Evolutionary conservation across 1,139 yeast species (phyloP).

Genomic region (Lodderomyces elongisporus): DNA sequence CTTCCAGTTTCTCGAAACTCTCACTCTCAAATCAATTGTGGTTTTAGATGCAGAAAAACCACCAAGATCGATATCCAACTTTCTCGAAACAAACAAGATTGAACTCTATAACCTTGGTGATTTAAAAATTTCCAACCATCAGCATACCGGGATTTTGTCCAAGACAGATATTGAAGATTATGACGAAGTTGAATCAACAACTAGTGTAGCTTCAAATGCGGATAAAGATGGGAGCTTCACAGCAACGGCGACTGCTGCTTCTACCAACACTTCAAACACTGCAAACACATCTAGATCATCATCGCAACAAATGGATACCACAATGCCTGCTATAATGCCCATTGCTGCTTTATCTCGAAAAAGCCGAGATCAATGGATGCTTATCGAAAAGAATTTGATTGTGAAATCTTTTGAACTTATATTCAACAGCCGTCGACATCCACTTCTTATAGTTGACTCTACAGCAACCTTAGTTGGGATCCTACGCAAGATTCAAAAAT

Average conservation of each 20-base stretch:
- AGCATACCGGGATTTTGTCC: slow-evolving; percentile 26
- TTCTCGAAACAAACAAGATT: slow-evolving; percentile 40
- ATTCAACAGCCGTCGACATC: slow-evolving; percentile 61
- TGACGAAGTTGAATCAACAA: slow-evolving; percentile 14
- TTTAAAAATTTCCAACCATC: slow-evolving; percentile 39
- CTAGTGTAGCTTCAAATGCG: too few species aligned
- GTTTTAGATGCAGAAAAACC: slow-evolving; percentile 72
- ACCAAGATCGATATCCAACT: slow-evolving; percentile 46
- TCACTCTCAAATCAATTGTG: slow-evolving; percentile 52
- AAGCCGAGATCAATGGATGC: slow-evolving; percentile 64
- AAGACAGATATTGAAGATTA: slow-evolving; percentile 11
- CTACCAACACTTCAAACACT: neutral
- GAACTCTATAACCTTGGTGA: slow-evolving; percentile 45
- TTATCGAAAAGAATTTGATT: slow-evolving; percentile 55
- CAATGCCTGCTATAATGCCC: slow-evolving; percentile 1
- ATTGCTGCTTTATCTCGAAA: slow-evolving; percentile 9
- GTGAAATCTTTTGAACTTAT: slow-evolving; percentile 55
- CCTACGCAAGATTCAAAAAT: slow-evolving; percentile 74
- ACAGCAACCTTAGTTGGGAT: slow-evolving; percentile 78
- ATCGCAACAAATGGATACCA: neutral
- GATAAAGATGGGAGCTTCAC: neutral
- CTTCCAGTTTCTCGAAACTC: slow-evolving; percentile 62
- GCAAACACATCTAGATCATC: slow-evolving; percentile 1
- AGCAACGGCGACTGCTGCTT: too few species aligned
- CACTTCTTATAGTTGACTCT: slow-evolving; percentile 70